phyloP scores from a whole-genome alignment of 129 eudicot genomes.

The Flaveria ramosissima region DNA sequence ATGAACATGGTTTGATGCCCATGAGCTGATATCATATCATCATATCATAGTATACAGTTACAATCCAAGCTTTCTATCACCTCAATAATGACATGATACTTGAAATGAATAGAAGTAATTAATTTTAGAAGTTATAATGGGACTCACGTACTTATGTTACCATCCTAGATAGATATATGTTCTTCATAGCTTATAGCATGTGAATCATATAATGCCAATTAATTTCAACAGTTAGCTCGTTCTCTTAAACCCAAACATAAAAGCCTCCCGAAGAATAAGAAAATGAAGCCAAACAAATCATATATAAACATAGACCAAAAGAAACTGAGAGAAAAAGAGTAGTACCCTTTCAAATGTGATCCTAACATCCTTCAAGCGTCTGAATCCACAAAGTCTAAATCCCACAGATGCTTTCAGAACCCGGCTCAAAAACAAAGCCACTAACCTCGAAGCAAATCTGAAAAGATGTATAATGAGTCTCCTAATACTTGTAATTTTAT shows the following conservation, averaged over 20 bases:
- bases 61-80: constrained; percentile 16
- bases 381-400: constrained; percentile 87
- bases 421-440: constrained; percentile 74
- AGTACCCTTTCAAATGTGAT: constrained; percentile 78
- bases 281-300: background rate
- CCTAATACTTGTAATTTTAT: constrained; percentile 3
- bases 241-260: constrained; percentile 1
- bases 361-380: constrained; percentile 75
- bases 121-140: background rate
- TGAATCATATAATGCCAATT: background rate
- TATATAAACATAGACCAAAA: constrained; percentile 16
- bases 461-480: constrained; percentile 27
- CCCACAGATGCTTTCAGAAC: constrained; percentile 81
- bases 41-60: background rate
- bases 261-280: constrained; percentile 14
- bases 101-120: background rate
- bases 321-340: background rate
- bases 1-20: constrained; percentile 16
- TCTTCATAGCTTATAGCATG: constrained; percentile 6
- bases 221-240: background rate
- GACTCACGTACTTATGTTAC: constrained; percentile 1
- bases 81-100: constrained; percentile 16
- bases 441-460: constrained; percentile 77
- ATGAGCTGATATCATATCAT: background rate
- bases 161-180: background rate